A percentile compares a stretch with the other conserved stretches of the same genome.
phyloP scores from a whole-genome alignment of 441 rosid genomes.

The Pelargonium exstipulatum region DNA sequence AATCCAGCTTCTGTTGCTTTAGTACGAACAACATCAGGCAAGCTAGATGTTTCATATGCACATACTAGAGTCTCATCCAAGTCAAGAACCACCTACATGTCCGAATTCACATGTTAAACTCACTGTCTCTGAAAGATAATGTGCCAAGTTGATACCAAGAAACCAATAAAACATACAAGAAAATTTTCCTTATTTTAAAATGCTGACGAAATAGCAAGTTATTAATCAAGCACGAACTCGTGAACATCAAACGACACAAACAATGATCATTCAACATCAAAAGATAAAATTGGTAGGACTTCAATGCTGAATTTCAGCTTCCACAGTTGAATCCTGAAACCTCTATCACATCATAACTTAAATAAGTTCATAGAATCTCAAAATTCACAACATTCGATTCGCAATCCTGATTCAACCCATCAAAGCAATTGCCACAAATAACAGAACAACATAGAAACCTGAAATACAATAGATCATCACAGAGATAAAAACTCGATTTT shows the following conservation, averaged over 20 bases:
- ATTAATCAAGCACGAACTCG: background rate
- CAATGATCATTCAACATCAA: background rate
- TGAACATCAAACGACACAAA: background rate
- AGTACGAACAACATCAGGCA: conserved; percentile 26
- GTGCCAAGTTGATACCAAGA: background rate
- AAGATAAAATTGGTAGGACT: background rate
- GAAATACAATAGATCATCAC: background rate
- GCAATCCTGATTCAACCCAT: background rate
- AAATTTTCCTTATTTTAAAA: background rate
- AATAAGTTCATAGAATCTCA: background rate
- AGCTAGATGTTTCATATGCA: conserved; percentile 34
- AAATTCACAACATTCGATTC: background rate
- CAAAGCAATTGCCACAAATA: background rate
- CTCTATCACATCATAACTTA: background rate
- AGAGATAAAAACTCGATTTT: background rate
- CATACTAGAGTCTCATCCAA: conserved; percentile 40
- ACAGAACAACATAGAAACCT: background rate
- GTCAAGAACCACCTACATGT: conserved; percentile 35
- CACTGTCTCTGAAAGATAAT: background rate
- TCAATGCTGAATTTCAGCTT: background rate
- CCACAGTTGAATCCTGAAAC: background rate
- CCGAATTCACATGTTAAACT: conserved; percentile 3
- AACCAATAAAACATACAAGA: background rate
- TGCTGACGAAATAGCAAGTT: background rate
- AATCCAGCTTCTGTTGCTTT: conserved; percentile 36